Evolutionary conservation across 805 yeast species (phyloP), one percentile per base, ranked within the genome.

Genomic region (Myxozyma udenii): DNA sequence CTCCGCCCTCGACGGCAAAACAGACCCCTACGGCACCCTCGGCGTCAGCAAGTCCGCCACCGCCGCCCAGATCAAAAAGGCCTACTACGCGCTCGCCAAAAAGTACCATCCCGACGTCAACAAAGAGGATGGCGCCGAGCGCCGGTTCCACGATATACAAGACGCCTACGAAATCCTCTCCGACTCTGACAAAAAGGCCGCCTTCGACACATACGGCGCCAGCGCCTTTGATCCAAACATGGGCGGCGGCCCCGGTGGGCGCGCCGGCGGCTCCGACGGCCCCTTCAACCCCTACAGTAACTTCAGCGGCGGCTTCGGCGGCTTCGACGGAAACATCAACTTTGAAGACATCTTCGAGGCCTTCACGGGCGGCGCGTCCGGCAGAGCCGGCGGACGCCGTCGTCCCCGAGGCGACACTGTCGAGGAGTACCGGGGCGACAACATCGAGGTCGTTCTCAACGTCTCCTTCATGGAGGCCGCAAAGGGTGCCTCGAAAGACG

Each of bases 101-200:
- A 79, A 91, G 68, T 89, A 75, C 69, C 99, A 93, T 69, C 99
- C 99, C 0, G 99, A 93, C 72, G 87, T 93, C 41, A 93, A 91
- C 69, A 93, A 91, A 69, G 96, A 87, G 58, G 78, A 80, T 23
- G 91, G 79, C 18, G 93, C 98, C 0, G 95, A 91, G 62, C 80
- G 81, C 65, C 82, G 82, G 68, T 93, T 93, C 72, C 98, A 93
- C 65, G 87, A 86, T 63, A 79, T 93, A 59, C 98, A 91, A 66
- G 93, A 86, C 58, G 95, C 97, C 1, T 93, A 95, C 66, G 99
- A 93, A 69, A 80, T 93, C 33, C 74, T 93, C 64, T 82, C 88
- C 41, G 64, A 63, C 46, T 46, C 59, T 4, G 47, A 51, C n/a
- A 57, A 58, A 75, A 80, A 88, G 63, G 79, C 83, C 48, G 96